Evolutionary conservation across 1,284 basidiomycete genomes (phyloP), one percentile per base, ranked within the genome.

Genomic region (Sphagnurus paluster): DNA sequence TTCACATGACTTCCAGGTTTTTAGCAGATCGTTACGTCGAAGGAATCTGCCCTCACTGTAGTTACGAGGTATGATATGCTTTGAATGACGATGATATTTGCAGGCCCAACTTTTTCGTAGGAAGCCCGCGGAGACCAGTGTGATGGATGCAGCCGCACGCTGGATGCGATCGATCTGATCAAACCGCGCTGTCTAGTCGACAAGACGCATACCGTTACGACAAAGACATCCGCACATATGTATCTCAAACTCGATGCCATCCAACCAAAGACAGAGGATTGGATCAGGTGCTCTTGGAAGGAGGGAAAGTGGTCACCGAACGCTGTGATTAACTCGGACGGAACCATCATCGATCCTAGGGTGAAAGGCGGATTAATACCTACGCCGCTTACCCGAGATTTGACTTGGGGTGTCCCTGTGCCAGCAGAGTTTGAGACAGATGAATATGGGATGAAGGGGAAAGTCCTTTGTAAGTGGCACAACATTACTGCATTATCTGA

Each of bases 121-220:
- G 96, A 98, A 57, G 97, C 96, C 29, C 89, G 97, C 37, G 97
- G 97, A 8, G 97, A 99, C 67, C 97, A 99, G 75, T 99, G 97
- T 69, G 97, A 99, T 68, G 79, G 85, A 50, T 99, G 97, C 63
- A 84, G 88, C 33, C 82, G 93, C 54, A 97, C 96, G 6, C 81
- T 97, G 43, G 96, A 97, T 50, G 91, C 94, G 2, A 82, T 96
- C 50, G 94, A 98, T 60, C 82, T 99, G 50, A 80, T 97, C 68
- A 87, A 95, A 59, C 97, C 97, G n/a, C 84, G 93, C 28, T 99
- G 97, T 68, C 86, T 97, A 55, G 77, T 98, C 58, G 77, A 91
- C 65, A 87, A 84, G 62, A 75, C 78, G 0, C 97, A 98, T 64
- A 77, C 70, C 44, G 80, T 96, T 33, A 80, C 82, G 6, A 82